A percentile compares a stretch with the other conserved stretches of the same genome.
Conservation (phyloP, 495 filamentous ascomycete genomes). For the Aspergillus leporis region DNA sequence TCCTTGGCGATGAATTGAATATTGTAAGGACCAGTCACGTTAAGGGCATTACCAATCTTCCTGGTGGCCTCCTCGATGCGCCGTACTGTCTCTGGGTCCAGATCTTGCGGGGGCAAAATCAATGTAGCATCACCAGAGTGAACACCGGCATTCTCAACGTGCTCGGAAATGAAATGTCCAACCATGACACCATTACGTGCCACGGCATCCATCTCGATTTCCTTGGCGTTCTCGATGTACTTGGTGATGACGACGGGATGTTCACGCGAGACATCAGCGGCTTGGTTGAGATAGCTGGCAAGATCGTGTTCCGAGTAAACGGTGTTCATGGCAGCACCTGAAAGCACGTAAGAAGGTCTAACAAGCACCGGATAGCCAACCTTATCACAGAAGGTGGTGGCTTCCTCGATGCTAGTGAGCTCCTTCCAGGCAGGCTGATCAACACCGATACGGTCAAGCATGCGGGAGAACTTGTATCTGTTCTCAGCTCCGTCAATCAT, state of each 20-base stretch:
- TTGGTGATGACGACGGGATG: conserved; percentile 99
- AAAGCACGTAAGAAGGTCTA: conserved; percentile 95
- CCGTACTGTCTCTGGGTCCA: conserved; percentile 82
- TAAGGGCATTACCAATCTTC: conserved; percentile 92
- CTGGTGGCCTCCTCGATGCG: conserved; percentile 92
- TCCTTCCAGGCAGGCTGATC: conserved; percentile 99
- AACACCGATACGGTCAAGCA: conserved; percentile 90
- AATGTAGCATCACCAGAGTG: conserved; percentile 97
- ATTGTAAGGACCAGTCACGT: conserved; percentile 96
- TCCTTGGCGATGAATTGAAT: conserved; percentile 99
- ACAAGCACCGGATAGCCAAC: conserved; percentile 94
- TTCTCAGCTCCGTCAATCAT: conserved; percentile 99
- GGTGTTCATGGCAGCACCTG: conserved; percentile 99
- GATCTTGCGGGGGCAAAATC: conserved; percentile 94
- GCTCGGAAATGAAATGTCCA: conserved; percentile 92
- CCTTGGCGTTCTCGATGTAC: conserved; percentile 96
- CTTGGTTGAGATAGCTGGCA: conserved; percentile 86
- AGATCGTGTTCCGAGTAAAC: conserved; percentile 90
- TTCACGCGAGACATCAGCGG: conserved; percentile 88
- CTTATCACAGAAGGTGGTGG: conserved; percentile 79
- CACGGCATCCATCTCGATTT: conserved; percentile 97
- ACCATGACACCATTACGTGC: conserved; percentile 85
- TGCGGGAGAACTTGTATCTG: conserved; percentile 97
- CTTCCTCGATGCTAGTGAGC: conserved; percentile 85
- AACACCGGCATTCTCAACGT: conserved; percentile 96